Evolutionary conservation across 495 filamentous ascomycete species (phyloP).

Genomic region (Penicillium pancosmium): DNA sequence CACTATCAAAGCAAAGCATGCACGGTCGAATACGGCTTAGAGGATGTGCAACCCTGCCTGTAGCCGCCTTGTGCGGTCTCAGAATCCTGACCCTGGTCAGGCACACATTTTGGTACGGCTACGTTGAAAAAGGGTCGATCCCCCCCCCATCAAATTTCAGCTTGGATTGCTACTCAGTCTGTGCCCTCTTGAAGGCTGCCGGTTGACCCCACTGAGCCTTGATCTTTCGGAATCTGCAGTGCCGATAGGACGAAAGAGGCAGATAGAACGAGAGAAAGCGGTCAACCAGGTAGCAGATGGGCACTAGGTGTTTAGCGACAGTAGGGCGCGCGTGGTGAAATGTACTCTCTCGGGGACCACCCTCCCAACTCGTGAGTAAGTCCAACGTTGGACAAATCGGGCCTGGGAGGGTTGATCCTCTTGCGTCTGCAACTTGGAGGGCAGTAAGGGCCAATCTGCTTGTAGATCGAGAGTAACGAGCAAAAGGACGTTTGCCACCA

Average conservation of each 20-base stretch:
- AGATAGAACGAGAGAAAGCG: slow-evolving; percentile 15
- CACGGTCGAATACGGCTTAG: slow-evolving; percentile 44
- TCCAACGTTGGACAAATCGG: slow-evolving; percentile 10
- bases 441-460: slow-evolving; percentile 18
- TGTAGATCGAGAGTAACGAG: slow-evolving; percentile 15
- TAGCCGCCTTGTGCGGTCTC: slow-evolving; percentile 15
- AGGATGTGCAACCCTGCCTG: slow-evolving; percentile 24
- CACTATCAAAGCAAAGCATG: slow-evolving; percentile 38
- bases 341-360: background rate
- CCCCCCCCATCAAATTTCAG: slow-evolving; percentile 18
- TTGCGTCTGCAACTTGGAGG: slow-evolving; percentile 9
- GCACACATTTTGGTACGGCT: slow-evolving; percentile 5
- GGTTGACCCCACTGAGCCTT: slow-evolving; percentile 11
- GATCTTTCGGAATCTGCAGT: slow-evolving; percentile 16
- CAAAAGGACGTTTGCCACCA: slow-evolving; percentile 27
- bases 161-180: slow-evolving; percentile 31
- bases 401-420: slow-evolving; percentile 12
- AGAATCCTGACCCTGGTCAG: slow-evolving; percentile 8
- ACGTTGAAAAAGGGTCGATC: slow-evolving; percentile 19
- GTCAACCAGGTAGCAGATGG: background rate
- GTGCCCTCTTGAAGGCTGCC: slow-evolving; percentile 25
- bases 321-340: background rate
- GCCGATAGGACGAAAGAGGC: background rate
- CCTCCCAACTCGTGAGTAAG: slow-evolving; percentile 12
- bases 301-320: background rate